Evolutionary conservation across 2,329 filamentous ascomycete genomes (phyloP), one percentile per base, ranked within the genome.

Genomic region (Tetracladium maxilliforme): DNA sequence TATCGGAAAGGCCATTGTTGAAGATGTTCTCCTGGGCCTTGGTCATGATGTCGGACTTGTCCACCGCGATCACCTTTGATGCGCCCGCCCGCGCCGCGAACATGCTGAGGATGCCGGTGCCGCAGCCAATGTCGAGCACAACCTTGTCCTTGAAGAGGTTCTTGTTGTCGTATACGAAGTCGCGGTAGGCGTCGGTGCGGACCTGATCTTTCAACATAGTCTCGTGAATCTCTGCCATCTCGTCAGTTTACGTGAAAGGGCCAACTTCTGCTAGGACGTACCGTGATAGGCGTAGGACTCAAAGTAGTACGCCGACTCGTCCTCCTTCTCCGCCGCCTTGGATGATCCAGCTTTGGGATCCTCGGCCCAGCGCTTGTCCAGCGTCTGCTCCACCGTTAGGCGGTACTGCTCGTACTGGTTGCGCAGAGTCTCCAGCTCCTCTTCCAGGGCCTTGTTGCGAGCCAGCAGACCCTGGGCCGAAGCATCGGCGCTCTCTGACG

Each of bases 111-210:
- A 94, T 93, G 14, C 83, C 82, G 14, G 73, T 79, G 23, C 76
- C 80, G 43, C 86, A 94, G 24, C 86, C 86, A 34, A 94, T 84
- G 44, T 95, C 86, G 6, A 95, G 68, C 9, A 94, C 80, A 7
- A 75, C 70, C 54, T 92, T 93, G 41, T 72, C 80, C 16, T 73
- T 70, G 51, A 94, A 93, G 4, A 93, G 56, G 36, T 82, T 61
- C 49, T 92, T 90, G 56, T 94, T 83, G 37, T 74, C 70, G 54
- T 94, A 93, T 42, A 94, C 84, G 47, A 94, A 93, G 52, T 95
- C 84, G 22, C 86, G 73, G 52, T 95, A 95, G 4, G 82, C 77
- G 41, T 93, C 80, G 8, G 86, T 95, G 25, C 86, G 77, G 20
- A 93, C 64, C 0, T 69, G 62, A 43, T 95, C 86, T 48, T 93